phyloP scores from a whole-genome alignment of 192 early-diverging fungal genomes.

The Umbelopsis vinacea region DNA sequence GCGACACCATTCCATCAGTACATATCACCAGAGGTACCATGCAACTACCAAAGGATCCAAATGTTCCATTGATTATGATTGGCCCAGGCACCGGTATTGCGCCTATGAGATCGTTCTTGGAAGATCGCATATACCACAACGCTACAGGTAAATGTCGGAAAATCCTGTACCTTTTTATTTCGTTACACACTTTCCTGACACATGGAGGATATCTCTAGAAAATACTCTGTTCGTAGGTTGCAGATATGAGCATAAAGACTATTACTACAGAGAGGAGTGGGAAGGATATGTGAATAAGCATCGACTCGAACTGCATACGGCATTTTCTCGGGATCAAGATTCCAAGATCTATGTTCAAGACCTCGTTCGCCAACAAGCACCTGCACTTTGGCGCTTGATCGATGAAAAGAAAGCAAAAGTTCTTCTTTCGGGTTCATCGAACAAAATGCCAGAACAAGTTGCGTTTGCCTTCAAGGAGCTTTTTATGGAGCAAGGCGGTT shows the following conservation, averaged over 20 bases:
- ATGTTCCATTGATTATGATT: slow-evolving; percentile 74
- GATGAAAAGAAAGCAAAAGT: slow-evolving; percentile 58
- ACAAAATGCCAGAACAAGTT: slow-evolving; percentile 77
- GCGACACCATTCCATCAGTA: slow-evolving; percentile 42
- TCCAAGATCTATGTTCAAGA: slow-evolving; percentile 86
- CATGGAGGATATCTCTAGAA: slow-evolving; percentile 29
- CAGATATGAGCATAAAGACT: slow-evolving; percentile 73
- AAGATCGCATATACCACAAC: slow-evolving; percentile 53
- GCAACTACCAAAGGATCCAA: slow-evolving; percentile 57
- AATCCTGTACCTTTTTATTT: slow-evolving; percentile 16
- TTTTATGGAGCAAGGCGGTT: slow-evolving; percentile 54
- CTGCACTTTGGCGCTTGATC: slow-evolving; percentile 69
- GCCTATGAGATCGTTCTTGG: slow-evolving; percentile 83
- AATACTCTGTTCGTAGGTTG: slow-evolving; percentile 89
- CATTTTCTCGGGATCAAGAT: slow-evolving; percentile 89
- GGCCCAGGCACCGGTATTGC: slow-evolving; percentile 94
- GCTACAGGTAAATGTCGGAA: slow-evolving; percentile 36
- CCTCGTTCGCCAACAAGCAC: slow-evolving; percentile 59
- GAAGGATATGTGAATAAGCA: slow-evolving; percentile 51
- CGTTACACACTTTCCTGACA: neutral
- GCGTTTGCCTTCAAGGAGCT: slow-evolving; percentile 62
- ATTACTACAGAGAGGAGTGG: slow-evolving; percentile 74
- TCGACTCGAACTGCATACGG: slow-evolving; percentile 66
- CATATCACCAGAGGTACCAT: slow-evolving; percentile 70
- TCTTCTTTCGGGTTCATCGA: slow-evolving; percentile 77